phyloP scores from a whole-genome alignment of 768 basidiomycete species.

The Macrolepiota fuliginosa region DNA sequence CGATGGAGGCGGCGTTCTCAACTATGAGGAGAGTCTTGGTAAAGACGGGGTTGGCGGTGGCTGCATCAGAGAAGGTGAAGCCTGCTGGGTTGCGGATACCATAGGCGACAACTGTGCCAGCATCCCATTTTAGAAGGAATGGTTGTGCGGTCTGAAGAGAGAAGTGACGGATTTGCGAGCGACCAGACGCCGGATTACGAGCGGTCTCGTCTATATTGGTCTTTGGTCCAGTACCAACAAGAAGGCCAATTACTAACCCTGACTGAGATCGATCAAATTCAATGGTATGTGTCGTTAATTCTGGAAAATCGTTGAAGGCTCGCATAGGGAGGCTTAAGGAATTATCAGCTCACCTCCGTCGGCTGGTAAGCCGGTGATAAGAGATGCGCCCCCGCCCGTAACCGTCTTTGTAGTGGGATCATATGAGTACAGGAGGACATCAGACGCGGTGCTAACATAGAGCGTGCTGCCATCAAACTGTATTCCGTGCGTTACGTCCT shows the following conservation, averaged over 20 bases:
- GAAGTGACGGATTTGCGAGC: conserved; percentile 38
- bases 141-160: conserved; percentile 16
- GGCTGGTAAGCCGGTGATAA: conserved; percentile 32
- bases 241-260: conserved; percentile 21
- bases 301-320: conserved; percentile 18
- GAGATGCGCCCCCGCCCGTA: conserved; percentile 18
- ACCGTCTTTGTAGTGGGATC: conserved; percentile 29
- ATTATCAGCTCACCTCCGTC: conserved; percentile 39
- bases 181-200: conserved; percentile 38
- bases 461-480: conserved; percentile 31
- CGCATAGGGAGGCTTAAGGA: not conserved
- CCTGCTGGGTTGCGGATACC: conserved; percentile 45
- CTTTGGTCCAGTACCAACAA: conserved; percentile 36
- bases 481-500: conserved; percentile 41
- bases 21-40: conserved; percentile 29
- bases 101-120: conserved; percentile 36
- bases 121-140: conserved; percentile 22
- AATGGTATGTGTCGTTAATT: conserved; percentile 40
- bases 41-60: conserved; percentile 1
- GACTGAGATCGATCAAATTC: conserved; percentile 26
- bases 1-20: conserved; percentile 44
- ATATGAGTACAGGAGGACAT: conserved; percentile 34
- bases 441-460: conserved; percentile 37
- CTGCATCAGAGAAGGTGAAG: conserved; percentile 30
- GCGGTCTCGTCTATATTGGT: conserved; percentile 42